Evolutionary conservation across 495 filamentous ascomycete genomes (phyloP), one percentile per base, ranked within the genome.

Genomic region (Cercophora scortea): DNA sequence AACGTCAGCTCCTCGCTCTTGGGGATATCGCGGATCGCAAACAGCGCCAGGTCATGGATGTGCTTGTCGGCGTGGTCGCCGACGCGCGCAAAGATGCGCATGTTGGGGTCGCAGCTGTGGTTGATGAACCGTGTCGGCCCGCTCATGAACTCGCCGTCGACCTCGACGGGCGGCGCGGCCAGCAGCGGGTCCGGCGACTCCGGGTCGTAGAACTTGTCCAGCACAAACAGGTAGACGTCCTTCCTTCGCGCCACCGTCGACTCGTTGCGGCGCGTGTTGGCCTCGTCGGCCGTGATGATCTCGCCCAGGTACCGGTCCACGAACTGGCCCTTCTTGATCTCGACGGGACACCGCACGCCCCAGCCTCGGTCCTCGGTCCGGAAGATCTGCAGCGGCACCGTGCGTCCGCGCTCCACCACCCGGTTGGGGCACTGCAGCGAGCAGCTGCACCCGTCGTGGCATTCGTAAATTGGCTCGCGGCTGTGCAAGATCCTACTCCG

Each of bases 251-350:
- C 71, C 48, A 61, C 64, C 52, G 65, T 66, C 32, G 78, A 73
- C 35, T 67, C 64, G 2, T 62, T 68, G 32, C 89, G 84, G 7
- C 93, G 83, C 2, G 69, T 58, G 19, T 84, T 77, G 3, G 91
- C 86, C 62, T 85, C 83, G 9, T 78, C 65, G 18, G 78, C 72
- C 0, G 86, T 89, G 54, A 97, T 86, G 25, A 96, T 79, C 63
- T 97, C 92, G 1, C 92, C 92, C 12, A 89, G 82, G 55, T 97
- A 97, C 17, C 79, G 78, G 60, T 94, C 92, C 49, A 97, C 81
- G 58, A 94, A 96, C 59, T 94, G 87, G 6, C 92, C 92, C 47
- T 78, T 74, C 51, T 78, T 72, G 18, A 98, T 81, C 18, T 79
- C 68, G 11, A 85, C 76, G 0, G 75, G 77, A 41, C 83, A 89